phyloP scores from a whole-genome alignment of 768 basidiomycete species.

The Lactarius sanguifluus region DNA sequence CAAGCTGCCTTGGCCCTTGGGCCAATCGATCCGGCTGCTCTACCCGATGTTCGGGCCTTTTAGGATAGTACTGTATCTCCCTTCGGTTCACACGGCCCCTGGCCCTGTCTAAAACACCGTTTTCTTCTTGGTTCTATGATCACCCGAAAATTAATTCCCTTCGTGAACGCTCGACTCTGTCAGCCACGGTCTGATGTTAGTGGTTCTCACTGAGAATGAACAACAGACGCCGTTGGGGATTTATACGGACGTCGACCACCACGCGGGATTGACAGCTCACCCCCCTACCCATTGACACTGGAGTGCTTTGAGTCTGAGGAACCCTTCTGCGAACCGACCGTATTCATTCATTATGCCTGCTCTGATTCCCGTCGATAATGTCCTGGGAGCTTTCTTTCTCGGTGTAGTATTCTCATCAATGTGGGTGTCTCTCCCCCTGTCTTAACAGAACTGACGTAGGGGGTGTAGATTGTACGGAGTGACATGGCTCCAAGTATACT shows the following conservation, averaged over 20 bases:
- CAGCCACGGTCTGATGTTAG: neutral
- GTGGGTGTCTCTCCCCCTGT: neutral
- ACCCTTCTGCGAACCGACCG: neutral
- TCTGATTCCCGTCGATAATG: neutral
- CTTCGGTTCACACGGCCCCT: neutral
- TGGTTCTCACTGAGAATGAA: neutral
- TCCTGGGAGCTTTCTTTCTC: slow-evolving; percentile 8
- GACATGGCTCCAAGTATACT: slow-evolving; percentile 11
- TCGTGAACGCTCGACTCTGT: neutral
- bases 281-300: neutral
- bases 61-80: neutral
- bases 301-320: neutral
- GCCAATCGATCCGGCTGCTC: too few relatives aligned
- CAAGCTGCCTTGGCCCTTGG: too few relatives aligned
- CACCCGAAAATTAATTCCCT: neutral
- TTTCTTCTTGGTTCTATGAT: neutral
- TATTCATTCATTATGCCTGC: neutral
- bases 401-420: slow-evolving; percentile 16
- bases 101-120: neutral
- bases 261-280: neutral
- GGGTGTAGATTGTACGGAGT: slow-evolving; percentile 7
- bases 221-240: neutral
- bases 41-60: too few relatives aligned
- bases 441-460: neutral
- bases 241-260: neutral